Conservation (phyloP, 108 stramenopile genomes). For the Fistulifera pelliculosa region DNA sequence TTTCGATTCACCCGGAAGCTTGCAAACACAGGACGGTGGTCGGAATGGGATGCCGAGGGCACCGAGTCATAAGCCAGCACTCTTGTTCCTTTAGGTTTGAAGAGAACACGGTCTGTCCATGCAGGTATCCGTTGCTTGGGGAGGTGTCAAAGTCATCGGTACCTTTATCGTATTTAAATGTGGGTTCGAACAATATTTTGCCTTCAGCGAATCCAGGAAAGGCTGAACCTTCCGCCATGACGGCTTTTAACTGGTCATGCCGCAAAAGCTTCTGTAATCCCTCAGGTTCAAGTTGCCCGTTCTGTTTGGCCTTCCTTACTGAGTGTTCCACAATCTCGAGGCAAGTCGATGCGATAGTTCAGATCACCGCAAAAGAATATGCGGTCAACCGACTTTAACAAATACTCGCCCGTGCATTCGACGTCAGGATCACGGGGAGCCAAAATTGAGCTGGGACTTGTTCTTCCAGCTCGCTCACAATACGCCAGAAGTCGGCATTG, state of each 20-base stretch:
- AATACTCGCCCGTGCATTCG: conserved; percentile 31
- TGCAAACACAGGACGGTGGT: conserved; percentile 80
- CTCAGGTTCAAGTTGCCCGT: not conserved
- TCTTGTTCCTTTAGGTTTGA: conserved; percentile 51
- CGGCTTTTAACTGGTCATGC: conserved; percentile 61
- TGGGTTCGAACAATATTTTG: conserved; percentile 66
- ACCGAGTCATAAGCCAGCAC: conserved; percentile 61
- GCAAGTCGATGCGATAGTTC: conserved; percentile 77
- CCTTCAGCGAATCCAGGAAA: conserved; percentile 75
- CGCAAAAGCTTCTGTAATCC: conserved; percentile 18
- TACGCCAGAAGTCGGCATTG: conserved; percentile 80
- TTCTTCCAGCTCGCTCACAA: conserved; percentile 68
- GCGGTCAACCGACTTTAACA: conserved; percentile 66
- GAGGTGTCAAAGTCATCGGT: conserved; percentile 70
- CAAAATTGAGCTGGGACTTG: conserved; percentile 69
- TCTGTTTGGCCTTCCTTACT: not conserved
- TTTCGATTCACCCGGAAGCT: conserved; percentile 41
- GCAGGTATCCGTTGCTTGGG: conserved; percentile 83
- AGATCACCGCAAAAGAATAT: conserved; percentile 81
- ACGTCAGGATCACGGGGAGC: conserved; percentile 15
- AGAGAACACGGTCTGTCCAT: conserved; percentile 83
- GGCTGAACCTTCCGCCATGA: conserved; percentile 53
- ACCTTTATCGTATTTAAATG: conserved; percentile 86
- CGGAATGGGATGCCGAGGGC: conserved; percentile 50
- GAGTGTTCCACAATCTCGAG: conserved; percentile 49